Evolutionary conservation across 495 filamentous ascomycete species (phyloP).

Genomic region (Lentithecium fluviatile): DNA sequence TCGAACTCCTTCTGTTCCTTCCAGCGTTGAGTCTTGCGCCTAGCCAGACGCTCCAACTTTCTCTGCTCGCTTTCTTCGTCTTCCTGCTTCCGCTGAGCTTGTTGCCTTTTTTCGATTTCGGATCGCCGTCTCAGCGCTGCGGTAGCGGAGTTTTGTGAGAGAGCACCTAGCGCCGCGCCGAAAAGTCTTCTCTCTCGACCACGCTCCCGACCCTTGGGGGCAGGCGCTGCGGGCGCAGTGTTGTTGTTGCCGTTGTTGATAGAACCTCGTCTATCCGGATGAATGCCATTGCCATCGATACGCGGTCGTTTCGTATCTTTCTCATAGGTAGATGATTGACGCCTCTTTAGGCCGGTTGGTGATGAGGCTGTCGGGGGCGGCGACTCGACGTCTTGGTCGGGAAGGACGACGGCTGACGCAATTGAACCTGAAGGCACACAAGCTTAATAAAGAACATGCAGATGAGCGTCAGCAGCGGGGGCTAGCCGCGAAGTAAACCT

Average conservation of each 20-base stretch:
- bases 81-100: slow-evolving; percentile 75
- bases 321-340: slow-evolving; percentile 57
- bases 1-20: slow-evolving; percentile 76
- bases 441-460: not conserved
- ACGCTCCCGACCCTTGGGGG: slow-evolving; percentile 57
- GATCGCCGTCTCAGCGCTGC: slow-evolving; percentile 72
- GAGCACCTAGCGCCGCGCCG: slow-evolving; percentile 80
- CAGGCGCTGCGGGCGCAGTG: slow-evolving; percentile 21
- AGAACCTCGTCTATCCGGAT: slow-evolving; percentile 7
- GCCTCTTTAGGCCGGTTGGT: slow-evolving; percentile 50
- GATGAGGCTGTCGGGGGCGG: slow-evolving; percentile 33
- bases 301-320: slow-evolving; percentile 55
- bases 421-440: slow-evolving; percentile 46
- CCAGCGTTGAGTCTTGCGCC: slow-evolving; percentile 57
- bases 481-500: too few relatives aligned
- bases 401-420: slow-evolving; percentile 65
- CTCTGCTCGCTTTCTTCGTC: slow-evolving; percentile 69
- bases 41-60: slow-evolving; percentile 61
- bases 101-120: slow-evolving; percentile 88
- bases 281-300: slow-evolving; percentile 13
- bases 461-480: too few relatives aligned
- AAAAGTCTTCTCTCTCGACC: slow-evolving; percentile 87
- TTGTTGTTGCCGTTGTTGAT: slow-evolving; percentile 10
- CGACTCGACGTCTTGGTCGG: slow-evolving; percentile 47
- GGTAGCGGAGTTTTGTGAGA: slow-evolving; percentile 71